Evolutionary conservation across 257 asterid species (phyloP), one percentile per base, ranked within the genome.

Genomic region (Pogostemon cablin): DNA sequence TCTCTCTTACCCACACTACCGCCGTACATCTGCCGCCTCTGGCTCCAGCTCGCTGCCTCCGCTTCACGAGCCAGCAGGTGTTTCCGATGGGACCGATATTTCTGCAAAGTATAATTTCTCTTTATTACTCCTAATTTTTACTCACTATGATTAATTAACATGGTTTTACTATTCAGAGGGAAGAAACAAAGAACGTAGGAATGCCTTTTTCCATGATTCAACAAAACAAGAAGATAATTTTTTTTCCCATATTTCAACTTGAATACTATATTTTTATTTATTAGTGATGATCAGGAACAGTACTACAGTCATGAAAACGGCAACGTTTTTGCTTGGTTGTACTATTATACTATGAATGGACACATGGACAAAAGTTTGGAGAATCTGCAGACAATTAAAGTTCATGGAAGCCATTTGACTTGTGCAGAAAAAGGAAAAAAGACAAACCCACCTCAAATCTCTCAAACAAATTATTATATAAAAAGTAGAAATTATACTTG

Each of bases 31-130:
- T 86, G 96, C 85, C 97, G 82, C 76, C 92, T 77, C 43, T 84
- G 96, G 80, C 82, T 88, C 96, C 96, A 90, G 69, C 79, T 87
- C 6, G 86, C 95, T 41, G 95, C 96, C 83, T 88, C 96, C 2
- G 90, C 98, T 75, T 92, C 96, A 49, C 96, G 79, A 8, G 97
- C 96, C 6, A 85, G 84, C 85, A 90, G 71, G 76, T 92, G 97
- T 43, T 88, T 92, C 81, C 95, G 83, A 20, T 92, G 98, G 4
- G 97, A 92, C 10, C 98, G 79, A 75, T 90, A 92, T 75, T 92
- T 92, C 98, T 92, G 88, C 72, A 80, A 15, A 71, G 1, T 25
- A 25, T 25, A n/a, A 25, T 25, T 12, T 3, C 44, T 4, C 7
- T 41, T 41, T 25, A 15, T 15, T 15, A 15, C 17, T 15, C 17